Base-by-base conservation (phyloP, 129 eudicot species). In the Smallanthus sonchifolius region DNA sequence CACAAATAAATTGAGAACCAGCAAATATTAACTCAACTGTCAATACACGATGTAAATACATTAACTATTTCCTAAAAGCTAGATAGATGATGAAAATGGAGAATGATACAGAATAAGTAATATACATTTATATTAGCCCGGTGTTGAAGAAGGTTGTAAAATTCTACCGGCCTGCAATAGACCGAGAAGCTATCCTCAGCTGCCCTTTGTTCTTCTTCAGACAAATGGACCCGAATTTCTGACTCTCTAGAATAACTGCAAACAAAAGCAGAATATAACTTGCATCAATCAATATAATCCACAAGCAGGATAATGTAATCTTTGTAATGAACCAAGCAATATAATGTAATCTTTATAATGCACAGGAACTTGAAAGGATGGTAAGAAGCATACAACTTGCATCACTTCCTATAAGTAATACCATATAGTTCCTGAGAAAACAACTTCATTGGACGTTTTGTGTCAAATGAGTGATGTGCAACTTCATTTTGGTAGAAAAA, bases 81-180 rank as follows among this genome's bases (percentile, higher is more conserved):
- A 64, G 15, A 57, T 28, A 57, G 37, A 61, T 15, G 43, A 14
- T 5, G 43, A 28, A 17, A 43, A 62, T 20, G 43, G 34, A 43
- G 38, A 61, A 14, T 40, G 60, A 67, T 30, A 55, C 14, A 34
- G 17, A 63, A 69, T 10, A 74, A 54, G 61, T 63, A 66, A 61
- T 32, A 80, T 79, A 95, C 99, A 80, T 84, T 95, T 77, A 65
- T 77, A 47, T 48, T 62, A 56, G 94, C 91, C 57, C 97, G 97
- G 20, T 83, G 88, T 79, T 81, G 90, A 76, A 95, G 93, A 82
- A 95, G 87, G 82, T 91, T 88, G 89, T 95, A 95, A 5, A 95
- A 73, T 69, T 95, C 99, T 48, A 95, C 91, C 17, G 99, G 97
- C 77, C 86, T 88, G 96, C 97, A 91, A 65, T 91, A 95, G 17